Conservation (phyloP, 2,329 filamentous ascomycete genomes). For the Dothideomycetidae sp. region DNA sequence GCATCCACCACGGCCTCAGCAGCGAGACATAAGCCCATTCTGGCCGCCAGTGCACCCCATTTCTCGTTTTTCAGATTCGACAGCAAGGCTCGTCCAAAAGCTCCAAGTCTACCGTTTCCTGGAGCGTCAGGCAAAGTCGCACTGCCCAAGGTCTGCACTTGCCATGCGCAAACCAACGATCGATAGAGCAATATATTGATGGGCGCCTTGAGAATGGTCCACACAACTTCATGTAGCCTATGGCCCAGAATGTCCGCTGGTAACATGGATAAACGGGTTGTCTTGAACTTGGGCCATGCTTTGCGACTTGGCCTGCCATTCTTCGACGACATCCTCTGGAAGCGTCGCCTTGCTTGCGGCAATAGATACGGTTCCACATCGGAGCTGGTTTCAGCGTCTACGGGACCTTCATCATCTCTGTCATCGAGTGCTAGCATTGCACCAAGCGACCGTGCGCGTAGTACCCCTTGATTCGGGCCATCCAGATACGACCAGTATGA, state of each 20-base stretch:
- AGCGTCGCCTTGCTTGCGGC: neutral
- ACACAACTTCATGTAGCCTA: neutral
- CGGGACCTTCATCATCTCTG: neutral
- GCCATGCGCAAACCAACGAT: slow-evolving; percentile 4
- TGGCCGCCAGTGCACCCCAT: slow-evolving; percentile 6
- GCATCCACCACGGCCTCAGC: slow-evolving; percentile 9
- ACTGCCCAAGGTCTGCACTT: too few species aligned
- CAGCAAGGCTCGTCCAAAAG: neutral
- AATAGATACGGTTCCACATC: too few species aligned
- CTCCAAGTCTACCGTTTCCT: neutral
- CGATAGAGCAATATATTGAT: slow-evolving; percentile 2
- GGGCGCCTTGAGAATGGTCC: slow-evolving; percentile 2
- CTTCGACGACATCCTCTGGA: neutral
- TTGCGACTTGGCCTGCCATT: neutral
- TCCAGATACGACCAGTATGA: neutral
- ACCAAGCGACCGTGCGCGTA: neutral
- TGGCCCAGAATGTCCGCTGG: slow-evolving; percentile 6
- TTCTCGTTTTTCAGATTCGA: neutral
- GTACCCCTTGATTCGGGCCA: neutral
- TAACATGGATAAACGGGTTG: slow-evolving; percentile 3
- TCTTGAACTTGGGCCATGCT: slow-evolving; percentile 1
- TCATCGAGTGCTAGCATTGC: neutral
- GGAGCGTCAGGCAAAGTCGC: too few species aligned
- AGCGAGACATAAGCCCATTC: slow-evolving; percentile 11
- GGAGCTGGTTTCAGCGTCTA: too few species aligned